Conservation (phyloP, 2,329 filamentous ascomycete species). For the Cladosporium phlei region DNA sequence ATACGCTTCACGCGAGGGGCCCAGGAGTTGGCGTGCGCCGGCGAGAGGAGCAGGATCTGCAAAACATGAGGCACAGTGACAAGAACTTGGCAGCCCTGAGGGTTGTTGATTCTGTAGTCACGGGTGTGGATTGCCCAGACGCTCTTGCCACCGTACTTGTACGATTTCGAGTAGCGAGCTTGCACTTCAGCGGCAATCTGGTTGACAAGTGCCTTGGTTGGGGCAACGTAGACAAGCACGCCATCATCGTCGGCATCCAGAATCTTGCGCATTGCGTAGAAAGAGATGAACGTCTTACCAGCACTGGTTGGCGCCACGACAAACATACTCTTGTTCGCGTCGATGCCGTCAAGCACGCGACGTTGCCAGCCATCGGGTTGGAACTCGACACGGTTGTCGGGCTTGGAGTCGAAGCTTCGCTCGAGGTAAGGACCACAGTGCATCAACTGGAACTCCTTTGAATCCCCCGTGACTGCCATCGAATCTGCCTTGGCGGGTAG, state of each 20-base stretch:
- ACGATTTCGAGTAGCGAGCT: constrained; percentile 65
- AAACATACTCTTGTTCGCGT: constrained; percentile 64
- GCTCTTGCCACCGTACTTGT: constrained; percentile 57
- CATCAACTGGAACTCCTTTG: constrained; percentile 61
- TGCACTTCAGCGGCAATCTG: constrained; percentile 78
- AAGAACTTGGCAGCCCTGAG: constrained; percentile 66
- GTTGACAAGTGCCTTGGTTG: constrained; percentile 77
- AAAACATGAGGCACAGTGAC: constrained; percentile 75
- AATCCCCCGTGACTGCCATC: constrained; percentile 33
- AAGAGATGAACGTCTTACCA: constrained; percentile 79
- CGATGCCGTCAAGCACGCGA: constrained; percentile 67
- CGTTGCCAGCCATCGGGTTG: constrained; percentile 73
- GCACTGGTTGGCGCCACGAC: constrained; percentile 74
- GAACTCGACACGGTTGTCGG: constrained; percentile 67
- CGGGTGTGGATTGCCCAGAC: constrained; percentile 77
- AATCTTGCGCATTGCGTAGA: constrained; percentile 77
- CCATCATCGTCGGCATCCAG: constrained; percentile 64
- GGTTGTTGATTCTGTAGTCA: constrained; percentile 70
- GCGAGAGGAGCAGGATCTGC: constrained; percentile 69
- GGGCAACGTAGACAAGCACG: constrained; percentile 72
- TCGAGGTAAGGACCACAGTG: constrained; percentile 71
- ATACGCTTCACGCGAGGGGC: constrained; percentile 65
- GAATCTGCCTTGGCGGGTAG: constrained; percentile 28
- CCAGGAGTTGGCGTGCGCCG: constrained; percentile 63
- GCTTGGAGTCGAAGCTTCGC: constrained; percentile 63